Evolutionary conservation across 176 grass and related monocot species (phyloP).

Genomic region (Aegilops bicornis): DNA sequence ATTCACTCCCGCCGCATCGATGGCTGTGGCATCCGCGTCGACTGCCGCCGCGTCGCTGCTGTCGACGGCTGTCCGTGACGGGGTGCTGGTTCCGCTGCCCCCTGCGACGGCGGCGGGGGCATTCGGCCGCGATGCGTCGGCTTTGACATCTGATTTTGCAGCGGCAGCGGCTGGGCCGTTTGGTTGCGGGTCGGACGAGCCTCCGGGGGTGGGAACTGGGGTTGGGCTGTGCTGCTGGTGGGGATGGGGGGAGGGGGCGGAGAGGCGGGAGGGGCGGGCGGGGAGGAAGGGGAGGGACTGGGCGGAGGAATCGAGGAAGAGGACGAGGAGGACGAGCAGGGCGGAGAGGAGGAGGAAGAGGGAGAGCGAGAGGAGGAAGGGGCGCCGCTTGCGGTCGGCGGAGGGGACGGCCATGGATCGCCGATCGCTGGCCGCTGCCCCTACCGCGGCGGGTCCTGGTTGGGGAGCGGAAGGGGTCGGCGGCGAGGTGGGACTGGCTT

Average conservation of each 20-base stretch:
- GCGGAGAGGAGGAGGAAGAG: slow-evolving; percentile 49
- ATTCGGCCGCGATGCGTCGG: background rate
- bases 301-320: slow-evolving; percentile 36
- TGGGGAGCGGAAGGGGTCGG: background rate
- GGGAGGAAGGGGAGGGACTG: slow-evolving; percentile 27
- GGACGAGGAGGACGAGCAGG: slow-evolving; percentile 33
- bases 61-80: background rate
- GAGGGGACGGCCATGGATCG: slow-evolving; percentile 39
- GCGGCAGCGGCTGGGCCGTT: background rate
- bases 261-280: slow-evolving; percentile 34
- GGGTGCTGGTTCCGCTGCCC: background rate
- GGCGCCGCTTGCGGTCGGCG: slow-evolving; percentile 40
- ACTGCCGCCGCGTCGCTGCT: background rate
- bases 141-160: background rate
- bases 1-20: background rate
- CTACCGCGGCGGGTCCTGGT: background rate
- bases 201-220: background rate
- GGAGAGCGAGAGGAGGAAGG: slow-evolving; percentile 46
- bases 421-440: background rate
- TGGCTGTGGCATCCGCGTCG: background rate
- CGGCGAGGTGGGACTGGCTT: background rate
- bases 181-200: background rate
- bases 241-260: background rate
- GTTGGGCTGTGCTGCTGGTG: slow-evolving; percentile 5
- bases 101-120: background rate